Percentiles rank a stretch among this genome's conserved stretches.
These are phyloP conservation scores for Backusella luteola DNA, from an alignment of 192 early-diverging fungal species.

Conservation along the genomic window DNA sequence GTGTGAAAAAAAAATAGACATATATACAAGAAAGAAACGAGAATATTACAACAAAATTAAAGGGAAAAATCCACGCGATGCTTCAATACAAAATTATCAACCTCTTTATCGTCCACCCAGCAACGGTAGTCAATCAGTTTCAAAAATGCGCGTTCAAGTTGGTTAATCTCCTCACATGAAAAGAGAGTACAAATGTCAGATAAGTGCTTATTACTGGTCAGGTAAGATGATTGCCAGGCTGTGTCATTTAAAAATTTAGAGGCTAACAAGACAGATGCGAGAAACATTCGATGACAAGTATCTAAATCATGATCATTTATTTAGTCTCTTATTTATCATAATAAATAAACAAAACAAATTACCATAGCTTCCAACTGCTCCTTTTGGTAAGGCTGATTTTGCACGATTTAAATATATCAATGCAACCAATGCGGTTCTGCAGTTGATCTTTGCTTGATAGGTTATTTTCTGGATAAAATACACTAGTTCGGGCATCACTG, in stretches of 20 bases:
- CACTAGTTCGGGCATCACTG: constrained; percentile 25
- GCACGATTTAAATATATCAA: constrained; percentile 29
- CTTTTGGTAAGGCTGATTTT: constrained; percentile 27
- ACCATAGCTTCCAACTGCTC: constrained; percentile 28
- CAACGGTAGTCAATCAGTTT: constrained; percentile 30
- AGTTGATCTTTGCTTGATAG: constrained; percentile 19
- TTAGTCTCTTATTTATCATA: neutral
- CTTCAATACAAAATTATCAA: constrained; percentile 23
- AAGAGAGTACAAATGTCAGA: constrained; percentile 25
- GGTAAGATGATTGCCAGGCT: neutral
- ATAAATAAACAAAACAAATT: neutral
- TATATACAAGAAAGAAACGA: neutral
- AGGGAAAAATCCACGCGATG: constrained; percentile 26
- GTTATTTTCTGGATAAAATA: constrained; percentile 36
- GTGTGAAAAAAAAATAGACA: constrained; percentile 9
- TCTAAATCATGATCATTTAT: neutral
- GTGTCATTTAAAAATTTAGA: constrained; percentile 27
- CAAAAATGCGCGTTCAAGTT: constrained; percentile 27
- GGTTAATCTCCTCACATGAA: constrained; percentile 22
- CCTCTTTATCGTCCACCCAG: constrained; percentile 28
- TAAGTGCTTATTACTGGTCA: constrained; percentile 19
- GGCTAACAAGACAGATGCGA: constrained; percentile 23
- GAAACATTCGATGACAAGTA: constrained; percentile 30
- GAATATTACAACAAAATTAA: neutral
- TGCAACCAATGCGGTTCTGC: constrained; percentile 20